These are phyloP conservation scores for Citeromyces hawaiiensis DNA, from an alignment of 1,139 yeast species.

Conservation along the genomic window DNA sequence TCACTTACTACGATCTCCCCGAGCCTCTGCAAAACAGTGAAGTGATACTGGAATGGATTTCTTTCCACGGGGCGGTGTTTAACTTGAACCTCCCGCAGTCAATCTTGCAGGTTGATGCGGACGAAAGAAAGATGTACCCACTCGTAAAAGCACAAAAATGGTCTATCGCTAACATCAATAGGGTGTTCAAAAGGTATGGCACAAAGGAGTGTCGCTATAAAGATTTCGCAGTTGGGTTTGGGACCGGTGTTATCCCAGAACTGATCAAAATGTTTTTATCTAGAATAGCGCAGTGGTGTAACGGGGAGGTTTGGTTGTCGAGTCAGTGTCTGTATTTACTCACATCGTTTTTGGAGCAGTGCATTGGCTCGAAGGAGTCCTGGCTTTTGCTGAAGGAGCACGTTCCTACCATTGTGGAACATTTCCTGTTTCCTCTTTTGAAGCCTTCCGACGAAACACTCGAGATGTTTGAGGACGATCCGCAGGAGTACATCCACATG, in stretches of 20 bases:
- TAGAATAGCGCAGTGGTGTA: constrained; percentile 66
- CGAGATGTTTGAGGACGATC: constrained; percentile 77
- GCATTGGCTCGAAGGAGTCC: constrained; percentile 50
- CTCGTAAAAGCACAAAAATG: constrained; percentile 83
- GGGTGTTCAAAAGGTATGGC: constrained; percentile 69
- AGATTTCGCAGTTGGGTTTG: constrained; percentile 33
- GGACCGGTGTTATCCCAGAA: constrained; percentile 56
- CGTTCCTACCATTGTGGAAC: constrained; percentile 48
- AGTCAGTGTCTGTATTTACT: constrained; percentile 53
- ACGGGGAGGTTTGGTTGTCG: constrained; percentile 53
- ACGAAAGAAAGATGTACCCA: constrained; percentile 30
- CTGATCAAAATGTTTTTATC: constrained; percentile 48
- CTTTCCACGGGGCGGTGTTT: constrained; percentile 59
- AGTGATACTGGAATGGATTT: constrained; percentile 58
- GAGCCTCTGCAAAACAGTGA: constrained; percentile 46
- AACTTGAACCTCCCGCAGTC: constrained; percentile 44
- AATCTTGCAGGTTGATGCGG: constrained; percentile 29
- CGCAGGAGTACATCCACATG: constrained; percentile 79
- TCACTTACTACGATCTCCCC: constrained; percentile 72
- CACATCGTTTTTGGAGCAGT: constrained; percentile 57
- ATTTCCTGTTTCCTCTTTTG: constrained; percentile 68
- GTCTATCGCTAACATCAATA: constrained; percentile 69
- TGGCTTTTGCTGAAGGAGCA: constrained; percentile 68
- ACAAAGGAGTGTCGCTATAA: constrained; percentile 39
- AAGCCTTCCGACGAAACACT: constrained; percentile 59